These are phyloP conservation scores for Fraxinus quadrangulata DNA, from an alignment of 257 asterid genomes.

Conservation along the genomic window DNA sequence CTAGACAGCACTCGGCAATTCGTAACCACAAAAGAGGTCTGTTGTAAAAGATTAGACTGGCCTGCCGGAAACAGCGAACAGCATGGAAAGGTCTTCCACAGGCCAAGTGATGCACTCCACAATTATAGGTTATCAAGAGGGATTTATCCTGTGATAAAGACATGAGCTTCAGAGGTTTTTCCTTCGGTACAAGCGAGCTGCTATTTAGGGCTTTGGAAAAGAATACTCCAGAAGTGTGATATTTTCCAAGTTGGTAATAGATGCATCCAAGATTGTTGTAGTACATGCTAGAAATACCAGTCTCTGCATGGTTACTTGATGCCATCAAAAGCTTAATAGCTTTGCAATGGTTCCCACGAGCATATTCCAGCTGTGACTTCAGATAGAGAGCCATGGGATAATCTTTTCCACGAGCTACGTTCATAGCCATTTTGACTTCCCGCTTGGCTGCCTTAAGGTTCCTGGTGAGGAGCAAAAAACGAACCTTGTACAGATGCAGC, in stretches of 20 bases:
- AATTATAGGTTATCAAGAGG: slow-evolving; percentile 61
- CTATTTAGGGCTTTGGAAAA: slow-evolving; percentile 72
- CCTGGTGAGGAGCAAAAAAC: slow-evolving; percentile 66
- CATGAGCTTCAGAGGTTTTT: slow-evolving; percentile 60
- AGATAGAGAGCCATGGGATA: slow-evolving; percentile 71
- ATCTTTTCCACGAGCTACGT: slow-evolving; percentile 77
- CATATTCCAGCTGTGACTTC: slow-evolving; percentile 92
- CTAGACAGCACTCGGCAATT: slow-evolving; percentile 83
- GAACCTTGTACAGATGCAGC: slow-evolving; percentile 82
- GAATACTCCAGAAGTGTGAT: slow-evolving; percentile 63
- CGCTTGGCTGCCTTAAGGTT: slow-evolving; percentile 91
- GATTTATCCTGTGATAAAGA: slow-evolving; percentile 71
- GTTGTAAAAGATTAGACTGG: slow-evolving; percentile 57
- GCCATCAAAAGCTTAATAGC: slow-evolving; percentile 87
- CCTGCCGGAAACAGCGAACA: slow-evolving; percentile 67
- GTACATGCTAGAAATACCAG: slow-evolving; percentile 68
- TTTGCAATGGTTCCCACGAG: slow-evolving; percentile 75
- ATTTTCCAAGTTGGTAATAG: slow-evolving; percentile 69
- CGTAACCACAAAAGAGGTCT: slow-evolving; percentile 85
- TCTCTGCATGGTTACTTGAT: slow-evolving; percentile 54
- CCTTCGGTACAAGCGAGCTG: slow-evolving; percentile 55
- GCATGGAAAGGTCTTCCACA: slow-evolving; percentile 82
- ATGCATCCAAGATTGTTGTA: slow-evolving; percentile 92
- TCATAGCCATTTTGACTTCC: slow-evolving; percentile 91
- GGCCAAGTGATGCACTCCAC: slow-evolving; percentile 74